Conservation (phyloP, 768 basidiomycete genomes). For the Leccinellum rugosiceps region DNA sequence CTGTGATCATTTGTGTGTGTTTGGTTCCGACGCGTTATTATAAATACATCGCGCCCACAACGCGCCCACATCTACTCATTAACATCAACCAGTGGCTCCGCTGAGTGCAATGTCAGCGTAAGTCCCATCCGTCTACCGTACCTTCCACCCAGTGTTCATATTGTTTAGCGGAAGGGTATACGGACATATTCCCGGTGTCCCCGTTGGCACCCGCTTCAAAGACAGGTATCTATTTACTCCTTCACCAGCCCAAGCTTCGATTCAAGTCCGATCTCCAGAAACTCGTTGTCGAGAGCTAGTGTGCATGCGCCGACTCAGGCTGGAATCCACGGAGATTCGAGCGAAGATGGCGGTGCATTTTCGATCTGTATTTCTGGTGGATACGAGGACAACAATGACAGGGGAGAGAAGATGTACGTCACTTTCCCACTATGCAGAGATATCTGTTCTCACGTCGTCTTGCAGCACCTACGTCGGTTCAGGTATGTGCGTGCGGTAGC, state of each 20-base stretch:
- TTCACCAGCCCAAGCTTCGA: not conserved
- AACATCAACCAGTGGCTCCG: not conserved
- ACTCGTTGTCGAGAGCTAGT: conserved; percentile 20
- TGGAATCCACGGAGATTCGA: conserved; percentile 39
- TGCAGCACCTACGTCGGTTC: conserved; percentile 35
- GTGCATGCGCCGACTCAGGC: conserved; percentile 34
- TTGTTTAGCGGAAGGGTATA: conserved; percentile 13
- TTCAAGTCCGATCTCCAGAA: conserved; percentile 15
- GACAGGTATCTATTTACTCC: conserved; percentile 6
- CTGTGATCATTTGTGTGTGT: conserved; percentile 8
- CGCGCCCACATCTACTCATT: not conserved
- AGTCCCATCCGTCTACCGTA: not conserved
- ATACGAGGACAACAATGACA: conserved; percentile 41
- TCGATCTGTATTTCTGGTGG: conserved; percentile 42
- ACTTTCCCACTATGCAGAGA: not conserved
- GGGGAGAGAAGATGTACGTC: conserved; percentile 37
- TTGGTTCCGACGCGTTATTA: conserved; percentile 4
- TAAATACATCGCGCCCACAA: not conserved
- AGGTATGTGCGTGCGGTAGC: conserved; percentile 10
- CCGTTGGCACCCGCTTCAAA: conserved; percentile 22
- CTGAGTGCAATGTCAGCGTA: conserved; percentile 15
- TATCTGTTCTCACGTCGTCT: conserved; percentile 1
- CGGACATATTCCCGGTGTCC: conserved; percentile 30
- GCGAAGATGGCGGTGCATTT: conserved; percentile 29
- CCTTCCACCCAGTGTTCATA: not conserved